A percentile compares a stretch with the other conserved stretches of the same genome.
Conservation (phyloP, 179 eudicot species). For the Drosera spatulata region DNA sequence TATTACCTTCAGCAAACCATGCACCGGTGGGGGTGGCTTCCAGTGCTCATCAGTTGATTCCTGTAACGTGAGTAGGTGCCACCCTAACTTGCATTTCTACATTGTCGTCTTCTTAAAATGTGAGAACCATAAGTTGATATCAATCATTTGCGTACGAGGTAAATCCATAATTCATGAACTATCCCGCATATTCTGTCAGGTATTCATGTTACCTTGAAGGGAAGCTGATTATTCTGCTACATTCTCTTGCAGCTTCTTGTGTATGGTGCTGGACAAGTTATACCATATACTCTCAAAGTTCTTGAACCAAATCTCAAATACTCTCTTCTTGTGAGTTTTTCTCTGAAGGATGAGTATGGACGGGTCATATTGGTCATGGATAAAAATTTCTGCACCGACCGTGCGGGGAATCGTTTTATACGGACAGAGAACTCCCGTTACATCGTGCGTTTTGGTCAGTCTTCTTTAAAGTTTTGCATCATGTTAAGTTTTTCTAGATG, state of each 20-base stretch:
- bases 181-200: too few relatives aligned
- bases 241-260: constrained; percentile 62
- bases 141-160: too few relatives aligned
- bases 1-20: constrained; percentile 76
- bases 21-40: constrained; percentile 74
- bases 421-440: constrained; percentile 53
- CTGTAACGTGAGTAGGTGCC: constrained; percentile 82
- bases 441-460: constrained; percentile 69
- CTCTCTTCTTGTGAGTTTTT: constrained; percentile 38
- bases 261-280: constrained; percentile 71
- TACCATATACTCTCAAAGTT: constrained; percentile 52
- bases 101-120: too few relatives aligned
- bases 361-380: constrained; percentile 63
- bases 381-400: constrained; percentile 65
- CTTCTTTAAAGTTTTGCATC: too few relatives aligned
- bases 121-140: too few relatives aligned
- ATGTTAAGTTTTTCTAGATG: too few relatives aligned
- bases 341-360: constrained; percentile 43
- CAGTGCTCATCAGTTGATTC: constrained; percentile 47
- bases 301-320: constrained; percentile 57
- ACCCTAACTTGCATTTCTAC: neutral
- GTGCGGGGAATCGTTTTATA: constrained; percentile 68
- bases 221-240: neutral
- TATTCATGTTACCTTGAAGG: too few relatives aligned
- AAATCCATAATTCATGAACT: too few relatives aligned